Evolutionary conservation across 176 grass and related monocot species (phyloP), one percentile per base, ranked within the genome.

Genomic region (Oryza officinalis): DNA sequence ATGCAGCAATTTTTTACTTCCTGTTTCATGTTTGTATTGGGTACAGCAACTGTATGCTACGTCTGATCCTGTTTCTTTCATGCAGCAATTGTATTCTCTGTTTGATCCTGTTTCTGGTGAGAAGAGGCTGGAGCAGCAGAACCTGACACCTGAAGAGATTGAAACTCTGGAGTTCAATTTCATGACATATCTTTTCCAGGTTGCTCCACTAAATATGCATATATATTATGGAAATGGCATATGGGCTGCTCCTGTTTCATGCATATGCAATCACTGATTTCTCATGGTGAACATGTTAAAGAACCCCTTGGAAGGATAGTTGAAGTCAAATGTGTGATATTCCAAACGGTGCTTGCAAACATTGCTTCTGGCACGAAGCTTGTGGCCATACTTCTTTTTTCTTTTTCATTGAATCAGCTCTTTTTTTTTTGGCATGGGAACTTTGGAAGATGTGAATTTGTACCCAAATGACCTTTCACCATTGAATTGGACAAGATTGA

Each of bases 131-230:
- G 89, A 95, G 83, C 89, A 95, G 64, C 91, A 93, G 76, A 88
- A 92, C 22, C 80, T 98, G 50, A 67, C 81, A n/a, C 43, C 71
- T 27, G 86, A 90, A 0, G 86, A 95, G 68, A 86, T 92, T 23
- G 89, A 93, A 54, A 79, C 79, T 27, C 89, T 90, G 1, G 95
- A 98, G 66, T 90, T 91, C 50, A 86, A 91, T 86, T 98, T 98
- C 86, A 84, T 98, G 79, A 81, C 81, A 44, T 90, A 91, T 86
- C 89, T 98, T 72, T 98, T 98, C 45, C 87, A 95, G 92, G 95
- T 98, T 22, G 32, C 23, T 71, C 6, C 41, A 4, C 8, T 46
- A 71, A 11, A 52, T n/a, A 6, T 57, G 65, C 31, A 18, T 13
- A 2, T 52, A 52, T 22, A 20, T 20, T 54, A 54, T 75, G 40